Evolutionary conservation across 176 grass and related monocot species (phyloP), one percentile per base, ranked within the genome.

Genomic region (Zea mays): DNA sequence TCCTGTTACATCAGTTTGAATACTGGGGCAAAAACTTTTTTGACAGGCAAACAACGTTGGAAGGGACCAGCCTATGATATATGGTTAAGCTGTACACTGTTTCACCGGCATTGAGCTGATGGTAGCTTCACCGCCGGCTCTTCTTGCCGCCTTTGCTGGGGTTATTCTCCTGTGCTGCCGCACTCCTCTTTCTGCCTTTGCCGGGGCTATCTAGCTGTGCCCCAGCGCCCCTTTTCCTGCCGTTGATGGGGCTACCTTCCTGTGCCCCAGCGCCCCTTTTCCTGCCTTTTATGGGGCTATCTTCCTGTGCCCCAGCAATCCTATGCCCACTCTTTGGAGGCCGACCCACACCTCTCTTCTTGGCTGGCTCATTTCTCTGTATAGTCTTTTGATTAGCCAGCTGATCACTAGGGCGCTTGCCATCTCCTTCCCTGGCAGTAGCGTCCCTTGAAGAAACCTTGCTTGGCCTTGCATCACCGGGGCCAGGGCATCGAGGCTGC

Each of bases 271-370:
- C 51, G 6, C 51, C 16, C 51, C 51, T 55, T 55, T 55, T 55
- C 15, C 51, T 2, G 51, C 51, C 51, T 55, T 55, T 55, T 15
- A n/a, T 55, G 51, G 51, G 51, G 51, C 61, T 76, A 40, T 80
- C 86, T 71, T 92, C 71, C 48, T 40, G 79, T 45, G 17, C 69
- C 19, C 35, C 80, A 10, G 70, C 60, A 44, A 63, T 79, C 74
- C 67, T 85, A 69, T 88, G 82, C 10, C 77, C 85, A 49, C 58
- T 64, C 85, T 88, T 91, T 13, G 82, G 78, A 55, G 89, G 85
- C 15, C 78, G 74, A 6, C 85, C 89, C 0, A 88, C 82, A 39
- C 85, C 85, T 83, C 82, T 79, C 74, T 82, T 91, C 62, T 86
- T 86, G 35, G 7, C 43, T 3, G 62, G 83, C 9, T 70, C 67